These are phyloP conservation scores for Backusella tarrabulga DNA, from an alignment of 192 early-diverging fungal genomes.

Conservation along the genomic window DNA sequence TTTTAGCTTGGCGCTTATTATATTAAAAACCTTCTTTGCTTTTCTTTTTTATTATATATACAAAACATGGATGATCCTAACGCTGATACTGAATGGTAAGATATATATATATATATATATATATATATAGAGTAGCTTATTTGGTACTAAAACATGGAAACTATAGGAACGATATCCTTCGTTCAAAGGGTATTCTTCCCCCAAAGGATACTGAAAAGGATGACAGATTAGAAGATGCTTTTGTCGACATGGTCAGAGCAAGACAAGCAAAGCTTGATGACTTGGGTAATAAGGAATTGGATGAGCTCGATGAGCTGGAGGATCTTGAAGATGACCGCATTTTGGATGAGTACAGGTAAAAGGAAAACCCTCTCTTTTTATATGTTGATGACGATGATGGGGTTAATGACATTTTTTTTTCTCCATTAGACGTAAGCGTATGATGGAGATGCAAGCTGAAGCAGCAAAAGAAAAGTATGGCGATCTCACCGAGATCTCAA, in stretches of 20 bases:
- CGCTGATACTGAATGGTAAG: slow-evolving; percentile 42
- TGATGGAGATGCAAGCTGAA: slow-evolving; percentile 82
- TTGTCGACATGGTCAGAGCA: slow-evolving; percentile 64
- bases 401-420: background rate
- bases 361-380: background rate
- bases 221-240: slow-evolving; percentile 72
- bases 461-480: slow-evolving; percentile 80
- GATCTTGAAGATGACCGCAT: slow-evolving; percentile 90
- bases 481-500: slow-evolving; percentile 80
- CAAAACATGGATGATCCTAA: slow-evolving; percentile 38
- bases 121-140: background rate
- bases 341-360: slow-evolving; percentile 70
- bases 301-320: slow-evolving; percentile 90
- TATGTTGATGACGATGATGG: background rate
- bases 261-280: slow-evolving; percentile 57
- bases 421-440: slow-evolving; percentile 61
- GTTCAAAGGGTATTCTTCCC: slow-evolving; percentile 88
- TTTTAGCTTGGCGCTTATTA: background rate
- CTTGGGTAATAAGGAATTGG: slow-evolving; percentile 66
- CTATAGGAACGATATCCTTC: slow-evolving; percentile 88
- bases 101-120: no score
- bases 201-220: slow-evolving; percentile 72
- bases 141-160: background rate
- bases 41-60: background rate
- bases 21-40: background rate